Evolutionary conservation across 23 red algal species (phyloP), one percentile per base, ranked within the genome.

Genomic region (Pyropia haitanensis): DNA sequence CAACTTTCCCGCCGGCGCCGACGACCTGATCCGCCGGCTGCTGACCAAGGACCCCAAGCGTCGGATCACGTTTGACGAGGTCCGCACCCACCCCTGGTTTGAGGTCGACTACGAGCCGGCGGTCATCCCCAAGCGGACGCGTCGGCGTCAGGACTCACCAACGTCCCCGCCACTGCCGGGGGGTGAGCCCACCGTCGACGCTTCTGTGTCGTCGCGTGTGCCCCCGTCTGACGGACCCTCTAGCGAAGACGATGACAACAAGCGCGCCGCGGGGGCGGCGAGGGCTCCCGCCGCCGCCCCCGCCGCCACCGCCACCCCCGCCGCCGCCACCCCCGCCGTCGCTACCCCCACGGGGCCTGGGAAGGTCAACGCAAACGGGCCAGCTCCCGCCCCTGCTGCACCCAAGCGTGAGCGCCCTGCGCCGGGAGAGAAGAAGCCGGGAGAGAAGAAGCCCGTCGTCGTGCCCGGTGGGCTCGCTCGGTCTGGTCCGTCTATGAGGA

Each of bases 71-170:
- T 59, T 87, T 61, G 61, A 51, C 4, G 71, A 87, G 14, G 81
- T 77, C n/a, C 75, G 76, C 62, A 76, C 27, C 26, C 81, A 87
- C 53, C 81, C 32, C 24, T 87, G 81, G 81, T 87, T 87, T 49
- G 60, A 59, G 27, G 52, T 87, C 39, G 64, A 87, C 63, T 87
- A 87, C 50, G 69, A 76, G 22, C 69, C 69, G 26, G 79, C 67
- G 51, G 77, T 71, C 77, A 46, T 46, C 39, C 39, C 39, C 4
- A 46, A 46, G 39, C 39, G 39, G 4, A 46, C 39, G 39, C 39
- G 39, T 9, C 39, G 39, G 39, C 39, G 39, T 46, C 39, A 46
- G 39, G 60, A 8, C 52, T 53, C 17, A 68, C 69, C 49, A 68
- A 68, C 14, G 69, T 62, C n/a, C 29, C 60, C 50, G 67, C 58